Evolutionary conservation across 768 basidiomycete species (phyloP).

Genomic region (Suillus decipiens): DNA sequence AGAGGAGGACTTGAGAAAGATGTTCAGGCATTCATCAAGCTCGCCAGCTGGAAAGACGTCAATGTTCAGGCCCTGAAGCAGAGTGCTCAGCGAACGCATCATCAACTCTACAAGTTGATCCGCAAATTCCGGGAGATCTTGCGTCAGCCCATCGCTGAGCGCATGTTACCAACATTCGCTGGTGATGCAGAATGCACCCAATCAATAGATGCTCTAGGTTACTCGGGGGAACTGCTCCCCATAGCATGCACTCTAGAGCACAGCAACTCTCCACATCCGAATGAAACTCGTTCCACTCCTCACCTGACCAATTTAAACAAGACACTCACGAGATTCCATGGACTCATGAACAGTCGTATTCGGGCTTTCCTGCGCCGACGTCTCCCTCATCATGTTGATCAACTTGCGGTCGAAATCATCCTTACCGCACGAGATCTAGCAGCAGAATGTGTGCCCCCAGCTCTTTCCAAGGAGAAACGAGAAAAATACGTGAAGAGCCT

Average conservation of each 20-base stretch:
- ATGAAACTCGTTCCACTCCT: slow-evolving; percentile 16
- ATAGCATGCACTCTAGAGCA: neutral
- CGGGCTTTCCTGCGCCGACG: slow-evolving; percentile 41
- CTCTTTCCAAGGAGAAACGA: slow-evolving; percentile 48
- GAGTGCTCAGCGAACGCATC: slow-evolving; percentile 89
- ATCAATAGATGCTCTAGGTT: slow-evolving; percentile 16
- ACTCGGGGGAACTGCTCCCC: slow-evolving; percentile 3
- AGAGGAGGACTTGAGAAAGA: slow-evolving; percentile 73
- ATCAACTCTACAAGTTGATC: slow-evolving; percentile 86
- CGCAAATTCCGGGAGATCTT: slow-evolving; percentile 91
- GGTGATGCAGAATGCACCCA: slow-evolving; percentile 36
- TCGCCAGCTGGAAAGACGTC: slow-evolving; percentile 98
- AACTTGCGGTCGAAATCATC: slow-evolving; percentile 65
- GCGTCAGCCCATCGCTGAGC: slow-evolving; percentile 62
- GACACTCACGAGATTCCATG: slow-evolving; percentile 53
- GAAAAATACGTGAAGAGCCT: slow-evolving; percentile 72
- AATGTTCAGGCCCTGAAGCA: slow-evolving; percentile 93
- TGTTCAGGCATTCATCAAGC: slow-evolving; percentile 81
- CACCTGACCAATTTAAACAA: slow-evolving; percentile 50
- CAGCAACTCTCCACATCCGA: slow-evolving; percentile 1
- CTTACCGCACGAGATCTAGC: slow-evolving; percentile 59
- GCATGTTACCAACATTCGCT: slow-evolving; percentile 39
- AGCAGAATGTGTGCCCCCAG: slow-evolving; percentile 41
- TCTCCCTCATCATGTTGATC: slow-evolving; percentile 48
- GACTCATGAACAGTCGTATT: slow-evolving; percentile 45